Evolutionary conservation across 2,329 filamentous ascomycete genomes (phyloP).

Genomic region (Stagonosporopsis cucurbitacearum): DNA sequence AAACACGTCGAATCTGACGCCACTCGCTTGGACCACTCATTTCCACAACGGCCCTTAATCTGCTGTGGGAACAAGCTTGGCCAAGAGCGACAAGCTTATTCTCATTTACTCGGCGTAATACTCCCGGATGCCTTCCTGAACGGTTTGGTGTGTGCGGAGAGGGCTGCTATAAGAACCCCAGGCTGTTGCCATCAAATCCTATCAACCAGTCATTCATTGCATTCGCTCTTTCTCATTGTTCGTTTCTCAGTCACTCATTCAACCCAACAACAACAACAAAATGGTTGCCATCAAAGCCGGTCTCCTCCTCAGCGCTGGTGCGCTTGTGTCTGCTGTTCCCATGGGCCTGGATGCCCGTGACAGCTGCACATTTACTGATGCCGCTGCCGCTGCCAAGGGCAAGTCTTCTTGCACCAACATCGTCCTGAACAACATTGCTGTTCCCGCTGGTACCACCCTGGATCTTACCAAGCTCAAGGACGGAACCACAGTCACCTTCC

Average conservation of each 20-base stretch:
- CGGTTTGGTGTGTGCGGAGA: neutral
- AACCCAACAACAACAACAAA: slow-evolving; percentile 12
- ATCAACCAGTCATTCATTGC: slow-evolving; percentile 21
- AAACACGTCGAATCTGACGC: slow-evolving; percentile 6
- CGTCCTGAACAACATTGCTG: slow-evolving; percentile 59
- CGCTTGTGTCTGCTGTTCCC: slow-evolving; percentile 40
- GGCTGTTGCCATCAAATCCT: neutral
- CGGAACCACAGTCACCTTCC: slow-evolving; percentile 65
- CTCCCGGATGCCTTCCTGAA: slow-evolving; percentile 3
- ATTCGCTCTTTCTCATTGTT: slow-evolving; percentile 16
- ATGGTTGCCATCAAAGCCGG: slow-evolving; percentile 34
- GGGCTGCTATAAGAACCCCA: slow-evolving; percentile 25
- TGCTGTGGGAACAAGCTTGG: slow-evolving; percentile 32
- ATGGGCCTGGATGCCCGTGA: slow-evolving; percentile 39
- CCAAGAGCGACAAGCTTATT: slow-evolving; percentile 38
- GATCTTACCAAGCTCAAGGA: slow-evolving; percentile 61
- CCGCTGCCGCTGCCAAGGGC: slow-evolving; percentile 55
- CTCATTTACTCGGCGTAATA: slow-evolving; percentile 4
- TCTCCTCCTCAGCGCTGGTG: slow-evolving; percentile 36
- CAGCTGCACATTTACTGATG: slow-evolving; percentile 64
- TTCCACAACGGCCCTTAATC: slow-evolving; percentile 30
- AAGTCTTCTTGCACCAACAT: slow-evolving; percentile 63
- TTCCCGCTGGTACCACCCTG: slow-evolving; percentile 65
- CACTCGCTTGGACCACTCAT: slow-evolving; percentile 21
- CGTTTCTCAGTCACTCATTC: slow-evolving; percentile 16